Percentiles rank a stretch among this genome's conserved stretches.
Conservation (phyloP, 495 filamentous ascomycete genomes). For the Talaromyces stipitatus region DNA sequence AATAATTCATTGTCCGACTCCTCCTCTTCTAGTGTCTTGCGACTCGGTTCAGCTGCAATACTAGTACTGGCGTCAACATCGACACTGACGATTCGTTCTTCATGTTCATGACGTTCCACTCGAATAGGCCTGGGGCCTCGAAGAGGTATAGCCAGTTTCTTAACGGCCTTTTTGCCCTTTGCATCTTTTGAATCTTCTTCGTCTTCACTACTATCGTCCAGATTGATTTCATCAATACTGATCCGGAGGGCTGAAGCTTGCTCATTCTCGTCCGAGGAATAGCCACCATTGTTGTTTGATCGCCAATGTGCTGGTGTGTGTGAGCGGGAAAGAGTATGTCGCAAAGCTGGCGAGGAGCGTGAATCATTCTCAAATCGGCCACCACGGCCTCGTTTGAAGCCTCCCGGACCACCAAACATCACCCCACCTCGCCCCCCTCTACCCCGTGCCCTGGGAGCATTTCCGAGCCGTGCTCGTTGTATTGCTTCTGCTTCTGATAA, state of each 20-base stretch:
- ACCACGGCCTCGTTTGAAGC: constrained; percentile 13
- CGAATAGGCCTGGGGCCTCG: constrained; percentile 38
- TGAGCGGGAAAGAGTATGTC: constrained; percentile 19
- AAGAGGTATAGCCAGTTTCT: constrained; percentile 10
- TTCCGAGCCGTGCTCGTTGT: constrained; percentile 25
- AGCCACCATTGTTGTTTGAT: constrained; percentile 1
- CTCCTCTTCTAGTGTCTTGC: constrained; percentile 27
- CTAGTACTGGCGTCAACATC: constrained; percentile 44
- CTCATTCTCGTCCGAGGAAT: constrained; percentile 38
- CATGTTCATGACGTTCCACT: constrained; percentile 43
- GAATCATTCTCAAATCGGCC: constrained; percentile 15
- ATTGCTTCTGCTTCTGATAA: constrained; percentile 37
- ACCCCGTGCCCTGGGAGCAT: constrained; percentile 16
- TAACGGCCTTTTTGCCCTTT: constrained; percentile 30
- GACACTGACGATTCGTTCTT: constrained; percentile 39
- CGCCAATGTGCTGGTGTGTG: background rate
- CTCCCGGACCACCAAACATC: constrained; percentile 12
- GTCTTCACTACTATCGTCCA: constrained; percentile 31
- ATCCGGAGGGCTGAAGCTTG: constrained; percentile 21
- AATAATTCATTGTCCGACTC: constrained; percentile 21
- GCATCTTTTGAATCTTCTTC: constrained; percentile 15
- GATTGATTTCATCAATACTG: constrained; percentile 45
- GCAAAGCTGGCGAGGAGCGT: constrained; percentile 17
- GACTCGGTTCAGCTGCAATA: constrained; percentile 34
- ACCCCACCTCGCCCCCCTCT: constrained; percentile 27